Conservation (phyloP, 2,329 filamentous ascomycete genomes). For the Colletotrichum abscissum region DNA sequence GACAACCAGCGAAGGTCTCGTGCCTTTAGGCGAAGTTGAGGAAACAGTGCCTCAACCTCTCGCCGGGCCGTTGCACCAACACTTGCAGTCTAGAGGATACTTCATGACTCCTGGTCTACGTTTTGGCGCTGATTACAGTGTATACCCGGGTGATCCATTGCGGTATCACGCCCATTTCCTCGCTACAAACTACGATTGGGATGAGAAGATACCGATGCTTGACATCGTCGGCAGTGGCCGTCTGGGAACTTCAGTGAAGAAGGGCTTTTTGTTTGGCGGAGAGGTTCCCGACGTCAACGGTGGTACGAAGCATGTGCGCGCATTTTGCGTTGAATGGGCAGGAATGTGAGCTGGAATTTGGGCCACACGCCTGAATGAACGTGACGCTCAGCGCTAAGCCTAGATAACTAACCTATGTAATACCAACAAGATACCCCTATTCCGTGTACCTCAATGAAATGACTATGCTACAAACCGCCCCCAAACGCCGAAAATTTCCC, state of each 20-base stretch:
- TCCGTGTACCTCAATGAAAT: neutral
- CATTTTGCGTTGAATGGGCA: constrained; percentile 93
- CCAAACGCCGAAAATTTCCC: neutral
- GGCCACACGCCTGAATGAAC: neutral
- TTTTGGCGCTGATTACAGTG: constrained; percentile 93
- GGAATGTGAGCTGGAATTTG: constrained; percentile 72
- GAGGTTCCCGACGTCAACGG: constrained; percentile 52
- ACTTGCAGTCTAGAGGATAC: constrained; percentile 83
- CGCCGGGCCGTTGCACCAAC: constrained; percentile 74
- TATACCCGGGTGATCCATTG: constrained; percentile 94
- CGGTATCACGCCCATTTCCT: constrained; percentile 97
- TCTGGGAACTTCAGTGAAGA: constrained; percentile 94
- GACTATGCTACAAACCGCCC: neutral
- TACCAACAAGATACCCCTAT: constrained; percentile 18
- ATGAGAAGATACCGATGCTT: constrained; percentile 85
- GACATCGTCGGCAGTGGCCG: constrained; percentile 88
- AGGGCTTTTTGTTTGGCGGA: constrained; percentile 89
- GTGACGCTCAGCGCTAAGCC: neutral
- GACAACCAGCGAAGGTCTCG: constrained; percentile 46
- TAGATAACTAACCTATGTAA: neutral
- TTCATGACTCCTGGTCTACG: constrained; percentile 92
- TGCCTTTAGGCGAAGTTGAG: constrained; percentile 29
- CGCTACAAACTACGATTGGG: constrained; percentile 85
- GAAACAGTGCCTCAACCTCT: constrained; percentile 35
- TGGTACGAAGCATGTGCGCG: constrained; percentile 63